Evolutionary conservation across 1,139 yeast genomes (phyloP).

Genomic region (Ashbya aceris): DNA sequence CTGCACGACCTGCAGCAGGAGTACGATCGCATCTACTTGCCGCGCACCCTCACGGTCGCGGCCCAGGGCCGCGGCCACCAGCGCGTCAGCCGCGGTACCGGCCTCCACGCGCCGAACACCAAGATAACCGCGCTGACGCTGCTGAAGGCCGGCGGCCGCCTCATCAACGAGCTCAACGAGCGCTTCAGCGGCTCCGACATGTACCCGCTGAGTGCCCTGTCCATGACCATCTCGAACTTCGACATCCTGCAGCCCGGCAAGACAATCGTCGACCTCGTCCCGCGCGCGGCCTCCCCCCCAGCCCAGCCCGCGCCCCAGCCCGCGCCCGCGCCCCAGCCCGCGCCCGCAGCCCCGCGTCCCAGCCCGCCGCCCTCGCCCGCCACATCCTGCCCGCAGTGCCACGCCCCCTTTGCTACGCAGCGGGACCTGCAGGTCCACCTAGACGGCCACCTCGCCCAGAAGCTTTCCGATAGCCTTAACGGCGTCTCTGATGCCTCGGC

Average conservation of each 20-base stretch:
- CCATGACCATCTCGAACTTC: slow-evolving; percentile 46
- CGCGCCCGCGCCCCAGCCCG: too few relatives aligned
- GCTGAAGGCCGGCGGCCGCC: slow-evolving; percentile 33
- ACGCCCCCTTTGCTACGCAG: not conserved
- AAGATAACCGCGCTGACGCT: slow-evolving; percentile 26
- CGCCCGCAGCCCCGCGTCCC: too few relatives aligned
- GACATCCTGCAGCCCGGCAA: slow-evolving; percentile 35
- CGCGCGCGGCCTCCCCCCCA: slow-evolving; percentile 10
- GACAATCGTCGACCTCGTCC: slow-evolving; percentile 44
- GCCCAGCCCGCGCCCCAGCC: too few relatives aligned
- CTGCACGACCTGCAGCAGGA: slow-evolving; percentile 72
- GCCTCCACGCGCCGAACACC: slow-evolving; percentile 13
- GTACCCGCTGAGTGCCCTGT: slow-evolving; percentile 45
- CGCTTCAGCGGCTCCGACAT: slow-evolving; percentile 23
- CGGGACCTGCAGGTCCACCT: slow-evolving; percentile 23
- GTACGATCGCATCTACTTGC: slow-evolving; percentile 35
- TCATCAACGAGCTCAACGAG: slow-evolving; percentile 34
- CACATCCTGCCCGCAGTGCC: slow-evolving; percentile 16
- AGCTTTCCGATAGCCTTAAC: slow-evolving; percentile 26
- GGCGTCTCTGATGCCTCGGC: slow-evolving; percentile 20
- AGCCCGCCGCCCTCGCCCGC: too few relatives aligned
- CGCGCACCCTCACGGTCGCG: slow-evolving; percentile 43
- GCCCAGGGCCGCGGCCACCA: slow-evolving; percentile 31
- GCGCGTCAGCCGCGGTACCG: slow-evolving; percentile 23
- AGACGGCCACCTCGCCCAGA: slow-evolving; percentile 27